These are phyloP conservation scores for Venturia asperata DNA, from an alignment of 2,329 filamentous ascomycete species.

Conservation along the genomic window DNA sequence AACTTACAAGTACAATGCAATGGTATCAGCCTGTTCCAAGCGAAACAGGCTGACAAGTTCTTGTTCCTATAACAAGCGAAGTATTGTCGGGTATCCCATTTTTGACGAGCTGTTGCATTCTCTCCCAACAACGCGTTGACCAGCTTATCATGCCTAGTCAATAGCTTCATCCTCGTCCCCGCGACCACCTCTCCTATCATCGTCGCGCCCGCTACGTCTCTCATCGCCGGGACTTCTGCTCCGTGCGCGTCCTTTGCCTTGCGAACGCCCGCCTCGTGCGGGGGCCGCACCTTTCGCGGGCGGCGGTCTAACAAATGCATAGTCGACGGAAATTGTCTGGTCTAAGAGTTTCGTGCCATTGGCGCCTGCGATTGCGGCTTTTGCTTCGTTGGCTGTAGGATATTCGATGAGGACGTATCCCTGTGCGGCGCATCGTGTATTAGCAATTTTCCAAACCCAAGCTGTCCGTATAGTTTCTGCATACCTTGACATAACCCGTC, in stretches of 20 bases:
- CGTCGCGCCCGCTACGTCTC: slow-evolving; percentile 20
- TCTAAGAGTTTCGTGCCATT: slow-evolving; percentile 71
- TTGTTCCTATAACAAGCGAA: slow-evolving; percentile 2
- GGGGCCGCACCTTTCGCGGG: slow-evolving; percentile 44
- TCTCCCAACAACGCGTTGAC: not conserved
- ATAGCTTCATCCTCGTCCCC: slow-evolving; percentile 6
- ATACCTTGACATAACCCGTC: slow-evolving; percentile 80
- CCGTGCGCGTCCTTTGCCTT: slow-evolving; percentile 29
- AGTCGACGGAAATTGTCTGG: slow-evolving; percentile 74
- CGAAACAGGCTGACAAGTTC: slow-evolving; percentile 7
- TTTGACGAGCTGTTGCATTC: not conserved
- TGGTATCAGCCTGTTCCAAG: slow-evolving; percentile 5
- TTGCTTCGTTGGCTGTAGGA: slow-evolving; percentile 68
- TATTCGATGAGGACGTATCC: slow-evolving; percentile 84
- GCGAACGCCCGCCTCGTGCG: slow-evolving; percentile 28
- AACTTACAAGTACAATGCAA: slow-evolving; percentile 11
- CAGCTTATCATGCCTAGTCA: not conserved
- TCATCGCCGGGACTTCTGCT: slow-evolving; percentile 40
- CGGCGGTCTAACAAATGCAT: slow-evolving; percentile 76
- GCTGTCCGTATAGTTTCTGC: not conserved
- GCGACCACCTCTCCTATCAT: slow-evolving; percentile 14
- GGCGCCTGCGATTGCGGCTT: slow-evolving; percentile 74
- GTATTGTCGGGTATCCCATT: not conserved
- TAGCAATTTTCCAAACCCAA: not conserved
- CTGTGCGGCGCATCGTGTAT: slow-evolving; percentile 37